These are phyloP conservation scores for Cymodocea nodosa DNA, from an alignment of 116 monocot genomes.

Conservation along the genomic window DNA sequence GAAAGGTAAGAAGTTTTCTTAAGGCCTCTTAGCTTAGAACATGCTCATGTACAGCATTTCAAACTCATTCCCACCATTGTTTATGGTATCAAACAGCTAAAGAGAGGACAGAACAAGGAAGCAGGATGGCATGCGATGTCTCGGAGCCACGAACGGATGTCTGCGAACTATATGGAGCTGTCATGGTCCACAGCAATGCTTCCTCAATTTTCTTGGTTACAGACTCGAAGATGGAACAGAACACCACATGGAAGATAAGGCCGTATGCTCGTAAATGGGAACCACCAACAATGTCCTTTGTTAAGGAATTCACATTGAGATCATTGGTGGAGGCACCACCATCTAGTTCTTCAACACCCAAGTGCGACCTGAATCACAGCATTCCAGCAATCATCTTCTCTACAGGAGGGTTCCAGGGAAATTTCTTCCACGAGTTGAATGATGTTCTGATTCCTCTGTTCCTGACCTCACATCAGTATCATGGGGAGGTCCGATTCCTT, in stretches of 20 bases:
- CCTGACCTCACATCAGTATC: constrained; percentile 16
- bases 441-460: constrained; percentile 29
- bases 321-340: neutral
- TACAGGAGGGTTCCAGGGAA: constrained; percentile 16
- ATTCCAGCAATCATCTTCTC: constrained; percentile 25
- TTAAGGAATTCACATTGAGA: constrained; percentile 10
- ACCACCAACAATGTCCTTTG: constrained; percentile 4
- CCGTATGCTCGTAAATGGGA: constrained; percentile 30
- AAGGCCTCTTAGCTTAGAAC: neutral
- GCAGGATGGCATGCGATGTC: neutral
- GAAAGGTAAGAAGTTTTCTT: neutral
- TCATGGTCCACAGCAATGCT: constrained; percentile 9
- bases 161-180: constrained; percentile 14
- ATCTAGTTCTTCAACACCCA: neutral
- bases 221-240: neutral
- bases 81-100: neutral
- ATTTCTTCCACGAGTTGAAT: constrained; percentile 25
- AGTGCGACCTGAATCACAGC: constrained; percentile 9
- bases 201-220: constrained; percentile 3
- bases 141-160: constrained; percentile 7
- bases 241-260: constrained; percentile 13
- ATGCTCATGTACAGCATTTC: neutral
- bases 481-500: constrained; percentile 18
- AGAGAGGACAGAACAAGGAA: neutral
- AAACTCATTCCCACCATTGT: neutral